A percentile compares a stretch with the other conserved stretches of the same genome.
These are phyloP conservation scores for Cordyceps sp. DNA, from an alignment of 2,329 filamentous ascomycete species.

Conservation along the genomic window DNA sequence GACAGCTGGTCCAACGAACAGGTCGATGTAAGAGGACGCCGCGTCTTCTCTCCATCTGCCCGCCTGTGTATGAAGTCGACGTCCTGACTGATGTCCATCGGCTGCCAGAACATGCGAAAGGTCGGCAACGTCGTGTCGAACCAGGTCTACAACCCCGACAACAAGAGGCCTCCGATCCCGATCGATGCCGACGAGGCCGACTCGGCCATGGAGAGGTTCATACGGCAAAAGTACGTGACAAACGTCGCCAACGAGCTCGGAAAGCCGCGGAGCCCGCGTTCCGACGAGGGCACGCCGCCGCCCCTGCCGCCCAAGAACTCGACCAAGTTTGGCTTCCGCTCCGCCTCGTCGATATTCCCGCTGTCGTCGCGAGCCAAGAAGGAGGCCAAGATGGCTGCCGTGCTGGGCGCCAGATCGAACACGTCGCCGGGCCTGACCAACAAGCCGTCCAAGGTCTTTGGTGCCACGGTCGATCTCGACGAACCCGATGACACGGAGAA, in stretches of 20 bases:
- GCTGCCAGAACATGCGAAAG: slow-evolving; percentile 70
- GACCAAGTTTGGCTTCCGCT: slow-evolving; percentile 42
- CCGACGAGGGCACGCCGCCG: slow-evolving; percentile 41
- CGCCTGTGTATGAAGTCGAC: slow-evolving; percentile 18
- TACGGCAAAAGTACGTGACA: slow-evolving; percentile 82
- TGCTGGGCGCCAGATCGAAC: slow-evolving; percentile 11
- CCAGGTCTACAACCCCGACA: slow-evolving; percentile 74
- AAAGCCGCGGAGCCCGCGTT: slow-evolving; percentile 28
- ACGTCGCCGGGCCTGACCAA: slow-evolving; percentile 28
- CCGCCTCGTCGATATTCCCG: slow-evolving; percentile 51
- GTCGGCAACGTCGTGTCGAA: slow-evolving; percentile 79
- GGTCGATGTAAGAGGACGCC: slow-evolving; percentile 60
- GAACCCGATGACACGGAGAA: slow-evolving; percentile 45
- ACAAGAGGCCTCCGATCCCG: slow-evolving; percentile 67
- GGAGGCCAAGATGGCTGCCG: slow-evolving; percentile 19
- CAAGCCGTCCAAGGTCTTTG: slow-evolving; percentile 54
- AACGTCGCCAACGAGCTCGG: slow-evolving; percentile 18
- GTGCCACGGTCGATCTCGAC: slow-evolving; percentile 44
- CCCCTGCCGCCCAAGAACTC: slow-evolving; percentile 47
- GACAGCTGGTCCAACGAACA: slow-evolving; percentile 94
- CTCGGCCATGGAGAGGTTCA: slow-evolving; percentile 87
- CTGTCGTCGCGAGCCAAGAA: slow-evolving; percentile 45
- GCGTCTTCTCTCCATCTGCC: neutral
- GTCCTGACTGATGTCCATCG: neutral
- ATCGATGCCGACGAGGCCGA: slow-evolving; percentile 87